A percentile compares a stretch with the other conserved stretches of the same genome.
These are phyloP conservation scores for Schwanniomyces yamadae DNA, from an alignment of 805 yeast species.

Conservation along the genomic window DNA sequence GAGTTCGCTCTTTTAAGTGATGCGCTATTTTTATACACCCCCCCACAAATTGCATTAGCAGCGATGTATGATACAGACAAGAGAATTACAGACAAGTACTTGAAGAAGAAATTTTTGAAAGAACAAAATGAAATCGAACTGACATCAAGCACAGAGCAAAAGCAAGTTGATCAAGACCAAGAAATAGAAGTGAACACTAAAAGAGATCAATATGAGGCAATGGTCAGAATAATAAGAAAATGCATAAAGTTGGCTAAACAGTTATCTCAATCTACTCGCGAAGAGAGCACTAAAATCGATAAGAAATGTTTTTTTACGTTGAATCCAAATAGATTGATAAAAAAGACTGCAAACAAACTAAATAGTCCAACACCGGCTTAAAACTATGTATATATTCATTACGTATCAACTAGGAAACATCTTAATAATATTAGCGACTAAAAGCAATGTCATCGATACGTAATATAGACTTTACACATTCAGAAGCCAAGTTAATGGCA, in stretches of 20 bases:
- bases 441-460: constrained; percentile 97
- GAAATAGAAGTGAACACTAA: constrained; percentile 9
- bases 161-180: constrained; percentile 14
- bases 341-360: constrained; percentile 38
- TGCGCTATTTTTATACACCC: constrained; percentile 74
- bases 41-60: constrained; percentile 94
- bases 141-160: constrained; percentile 12
- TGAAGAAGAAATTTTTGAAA: constrained; percentile 57
- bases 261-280: constrained; percentile 48
- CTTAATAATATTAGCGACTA: constrained; percentile 37
- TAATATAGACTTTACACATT: constrained; percentile 91
- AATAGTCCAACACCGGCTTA: constrained; percentile 2
- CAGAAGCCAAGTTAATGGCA: constrained; percentile 92
- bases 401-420: not conserved
- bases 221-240: constrained; percentile 45
- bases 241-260: constrained; percentile 50
- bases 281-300: constrained; percentile 62
- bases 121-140: constrained; percentile 13
- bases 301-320: constrained; percentile 62
- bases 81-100: constrained; percentile 61
- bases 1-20: constrained; percentile 71
- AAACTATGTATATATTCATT: constrained; percentile 5
- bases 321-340: constrained; percentile 55
- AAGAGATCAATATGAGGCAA: constrained; percentile 38
- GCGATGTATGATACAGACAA: constrained; percentile 70